These are phyloP conservation scores for Thelonectria olida DNA, from an alignment of 2,329 filamentous ascomycete species.

Conservation along the genomic window DNA sequence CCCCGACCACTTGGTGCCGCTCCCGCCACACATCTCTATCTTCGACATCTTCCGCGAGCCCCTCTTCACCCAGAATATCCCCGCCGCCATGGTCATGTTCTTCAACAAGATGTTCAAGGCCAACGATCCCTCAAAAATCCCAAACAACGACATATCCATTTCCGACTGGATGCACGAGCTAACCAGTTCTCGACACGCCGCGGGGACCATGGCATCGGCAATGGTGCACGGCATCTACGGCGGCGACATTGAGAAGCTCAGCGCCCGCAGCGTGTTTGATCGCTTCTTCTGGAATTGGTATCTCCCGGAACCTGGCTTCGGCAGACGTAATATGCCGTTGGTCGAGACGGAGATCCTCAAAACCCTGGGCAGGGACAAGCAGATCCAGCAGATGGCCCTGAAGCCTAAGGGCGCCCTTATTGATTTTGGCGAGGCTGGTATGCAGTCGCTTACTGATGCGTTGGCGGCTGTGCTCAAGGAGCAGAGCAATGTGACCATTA, in stretches of 20 bases:
- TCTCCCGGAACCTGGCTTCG: slow-evolving; percentile 41
- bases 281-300: slow-evolving; percentile 45
- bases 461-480: slow-evolving; percentile 60
- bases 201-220: slow-evolving; percentile 80
- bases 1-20: slow-evolving; percentile 70
- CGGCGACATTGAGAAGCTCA: slow-evolving; percentile 84
- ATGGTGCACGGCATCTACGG: slow-evolving; percentile 90
- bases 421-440: slow-evolving; percentile 61
- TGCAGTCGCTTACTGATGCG: slow-evolving; percentile 66
- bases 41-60: slow-evolving; percentile 42
- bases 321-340: slow-evolving; percentile 53
- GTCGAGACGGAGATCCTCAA: slow-evolving; percentile 43
- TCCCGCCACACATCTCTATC: slow-evolving; percentile 43
- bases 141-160: slow-evolving; percentile 46
- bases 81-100: slow-evolving; percentile 39
- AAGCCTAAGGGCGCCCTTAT: slow-evolving; percentile 44
- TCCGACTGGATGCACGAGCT: slow-evolving; percentile 48
- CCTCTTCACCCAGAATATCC: slow-evolving; percentile 45
- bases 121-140: slow-evolving; percentile 21
- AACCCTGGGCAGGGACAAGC: slow-evolving; percentile 39
- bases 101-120: slow-evolving; percentile 25
- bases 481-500: slow-evolving; percentile 69
- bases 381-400: slow-evolving; percentile 44
- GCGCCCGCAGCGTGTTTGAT: slow-evolving; percentile 67
- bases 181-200: slow-evolving; percentile 51